phyloP scores from a whole-genome alignment of 495 filamentous ascomycete genomes.

The Staphylotrichum tortipilum region DNA sequence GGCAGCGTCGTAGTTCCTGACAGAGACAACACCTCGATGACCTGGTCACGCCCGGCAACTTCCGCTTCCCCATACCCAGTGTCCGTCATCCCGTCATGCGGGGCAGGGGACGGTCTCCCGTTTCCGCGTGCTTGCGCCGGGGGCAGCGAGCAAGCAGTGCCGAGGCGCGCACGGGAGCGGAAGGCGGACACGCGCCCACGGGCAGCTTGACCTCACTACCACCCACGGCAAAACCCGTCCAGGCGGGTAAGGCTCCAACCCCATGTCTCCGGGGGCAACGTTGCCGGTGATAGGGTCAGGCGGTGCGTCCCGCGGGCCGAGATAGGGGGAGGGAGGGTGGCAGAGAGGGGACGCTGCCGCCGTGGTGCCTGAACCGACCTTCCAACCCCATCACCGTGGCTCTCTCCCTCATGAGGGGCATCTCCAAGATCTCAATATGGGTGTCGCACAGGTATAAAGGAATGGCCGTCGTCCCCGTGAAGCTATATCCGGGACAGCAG shows the following conservation, averaged over 20 bases:
- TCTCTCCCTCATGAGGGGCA: no score
- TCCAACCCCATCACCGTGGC: no score
- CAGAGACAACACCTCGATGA: neutral
- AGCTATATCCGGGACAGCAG: neutral
- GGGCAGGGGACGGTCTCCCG: neutral
- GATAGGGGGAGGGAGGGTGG: neutral
- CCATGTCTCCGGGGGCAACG: neutral
- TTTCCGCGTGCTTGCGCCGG: neutral
- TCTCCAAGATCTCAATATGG: no score
- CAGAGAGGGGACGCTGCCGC: neutral
- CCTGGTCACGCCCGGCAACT: neutral
- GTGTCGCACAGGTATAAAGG: no score
- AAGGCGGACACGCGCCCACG: neutral
- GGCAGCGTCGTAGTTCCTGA: neutral
- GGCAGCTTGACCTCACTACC: neutral
- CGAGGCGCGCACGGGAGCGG: neutral
- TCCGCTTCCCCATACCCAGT: neutral
- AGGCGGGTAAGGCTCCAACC: no score
- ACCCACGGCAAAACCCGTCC: neutral
- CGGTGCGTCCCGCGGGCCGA: neutral
- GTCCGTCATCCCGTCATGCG: no score
- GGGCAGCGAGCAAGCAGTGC: neutral
- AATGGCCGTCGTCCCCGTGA: no score
- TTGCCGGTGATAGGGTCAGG: neutral
- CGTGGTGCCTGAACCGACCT: no score